Conservation (phyloP, 2,329 filamentous ascomycete species). For the Talaromyces sp. region DNA sequence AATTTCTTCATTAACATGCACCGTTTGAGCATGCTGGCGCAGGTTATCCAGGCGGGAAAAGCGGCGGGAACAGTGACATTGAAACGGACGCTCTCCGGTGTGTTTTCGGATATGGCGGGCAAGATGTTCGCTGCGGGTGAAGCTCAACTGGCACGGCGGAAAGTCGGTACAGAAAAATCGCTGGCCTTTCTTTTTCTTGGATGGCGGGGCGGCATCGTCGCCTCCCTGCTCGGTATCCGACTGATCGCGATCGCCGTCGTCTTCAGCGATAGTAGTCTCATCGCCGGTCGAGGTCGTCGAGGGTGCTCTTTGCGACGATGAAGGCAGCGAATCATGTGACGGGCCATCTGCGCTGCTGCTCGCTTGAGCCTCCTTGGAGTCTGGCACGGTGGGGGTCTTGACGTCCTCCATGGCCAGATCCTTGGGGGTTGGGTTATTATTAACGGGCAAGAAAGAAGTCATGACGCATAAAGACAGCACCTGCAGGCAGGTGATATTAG, state of each 20-base stretch:
- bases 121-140: constrained; percentile 91
- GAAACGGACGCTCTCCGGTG: constrained; percentile 92
- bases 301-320: constrained; percentile 24
- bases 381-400: constrained; percentile 48
- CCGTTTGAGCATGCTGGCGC: constrained; percentile 93
- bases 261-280: constrained; percentile 73
- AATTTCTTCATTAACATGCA: constrained; percentile 96
- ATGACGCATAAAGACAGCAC: constrained; percentile 27
- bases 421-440: constrained; percentile 44
- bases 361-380: constrained; percentile 23
- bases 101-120: constrained; percentile 97
- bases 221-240: constrained; percentile 57
- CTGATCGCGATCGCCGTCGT: constrained; percentile 60
- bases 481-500: background rate
- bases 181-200: constrained; percentile 94
- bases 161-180: constrained; percentile 95
- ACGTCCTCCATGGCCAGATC: constrained; percentile 46
- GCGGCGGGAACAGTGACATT: constrained; percentile 87
- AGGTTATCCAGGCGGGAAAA: constrained; percentile 95
- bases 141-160: constrained; percentile 88
- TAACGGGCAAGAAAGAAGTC: constrained; percentile 58
- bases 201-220: constrained; percentile 52
- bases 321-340: constrained; percentile 35
- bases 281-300: constrained; percentile 47
- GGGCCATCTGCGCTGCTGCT: constrained; percentile 34